Base-by-base conservation (phyloP, 2,329 filamentous ascomycete genomes). In the Teratosphaeria destructans region DNA sequence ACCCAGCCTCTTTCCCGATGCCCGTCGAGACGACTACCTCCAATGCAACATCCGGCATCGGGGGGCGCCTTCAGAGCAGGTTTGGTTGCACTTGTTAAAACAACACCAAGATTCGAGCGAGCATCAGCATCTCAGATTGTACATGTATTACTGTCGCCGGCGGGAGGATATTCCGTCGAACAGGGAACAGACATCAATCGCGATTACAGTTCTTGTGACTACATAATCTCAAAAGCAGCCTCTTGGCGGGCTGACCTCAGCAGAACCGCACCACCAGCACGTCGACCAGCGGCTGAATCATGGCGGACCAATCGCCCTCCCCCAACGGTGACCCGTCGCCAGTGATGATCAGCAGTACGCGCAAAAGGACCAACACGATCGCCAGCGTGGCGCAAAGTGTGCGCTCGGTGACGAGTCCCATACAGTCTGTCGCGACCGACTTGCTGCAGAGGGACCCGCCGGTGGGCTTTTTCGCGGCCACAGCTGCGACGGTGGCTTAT, bases 401-500 rank as follows among this genome's bases (percentile, higher is more conserved):
- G 26, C 56, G 55, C 16, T 35, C 47, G 23, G 16, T 14, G 4
- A 53, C 56, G 1, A 16, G 47, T 14, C 23, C 34, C 26, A 35
- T 58, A 4, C 14, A 23, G 27, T 26, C n/a, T 8, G 47, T 54
- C 10, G 57, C 60, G 5, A 23, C 57, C 5, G 57, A 59, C 8
- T 35, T 61, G 12, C 52, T 63, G 35, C 37, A 35, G 2, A 47
- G 37, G 23, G 61, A 66, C 47, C 57, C 63, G 11, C 66, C 67
- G 53, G 55, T 60, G 49, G 65, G 66, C 23, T 67, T 67, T 55
- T 58, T 65, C n/a, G 75, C 76, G n/a, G 77, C 77, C 0, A 75
- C 75, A 1, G 76, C 75, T 12, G 68, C 65, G 7, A 70, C 70
- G 5, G 75, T 71, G 14, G 70, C 75, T 8, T 74, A 70, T 62